Evolutionary conservation across 331 rosid species (phyloP).

Genomic region (Dryas integrifolia): DNA sequence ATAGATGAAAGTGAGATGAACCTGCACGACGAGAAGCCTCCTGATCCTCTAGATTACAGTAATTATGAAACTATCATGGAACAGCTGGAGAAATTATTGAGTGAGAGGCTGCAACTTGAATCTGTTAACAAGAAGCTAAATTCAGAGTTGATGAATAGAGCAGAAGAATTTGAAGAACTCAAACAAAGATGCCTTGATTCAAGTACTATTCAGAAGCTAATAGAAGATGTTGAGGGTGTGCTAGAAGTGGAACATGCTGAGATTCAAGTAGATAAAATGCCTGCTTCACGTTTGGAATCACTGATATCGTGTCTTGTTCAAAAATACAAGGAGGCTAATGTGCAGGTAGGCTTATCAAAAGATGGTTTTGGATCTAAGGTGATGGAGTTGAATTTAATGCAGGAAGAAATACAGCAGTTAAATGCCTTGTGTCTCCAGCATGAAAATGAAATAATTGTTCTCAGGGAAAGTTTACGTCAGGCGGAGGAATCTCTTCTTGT

Average conservation of each 20-base stretch:
- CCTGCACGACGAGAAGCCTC: conserved; percentile 37
- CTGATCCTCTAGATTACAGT: conserved; percentile 56
- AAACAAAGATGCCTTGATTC: conserved; percentile 55
- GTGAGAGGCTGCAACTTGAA: conserved; percentile 59
- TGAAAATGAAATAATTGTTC: conserved; percentile 63
- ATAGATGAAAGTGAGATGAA: conserved; percentile 45
- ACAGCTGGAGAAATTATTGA: conserved; percentile 46
- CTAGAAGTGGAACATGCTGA: conserved; percentile 47
- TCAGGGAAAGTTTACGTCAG: conserved; percentile 72
- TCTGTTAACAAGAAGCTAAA: conserved; percentile 50
- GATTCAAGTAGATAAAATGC: conserved; percentile 35
- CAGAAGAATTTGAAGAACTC: conserved; percentile 58
- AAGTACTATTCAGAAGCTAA: conserved; percentile 50
- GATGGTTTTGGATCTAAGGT: conserved; percentile 46
- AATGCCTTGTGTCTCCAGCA: conserved; percentile 51
- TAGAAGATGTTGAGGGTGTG: conserved; percentile 54
- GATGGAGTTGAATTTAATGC: conserved; percentile 56
- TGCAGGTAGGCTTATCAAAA: conserved; percentile 46
- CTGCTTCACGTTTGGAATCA: conserved; percentile 53
- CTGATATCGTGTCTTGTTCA: conserved; percentile 64
- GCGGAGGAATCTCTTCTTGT: conserved; percentile 59
- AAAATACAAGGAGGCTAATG: conserved; percentile 58
- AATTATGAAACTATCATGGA: conserved; percentile 51
- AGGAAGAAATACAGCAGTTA: conserved; percentile 48
- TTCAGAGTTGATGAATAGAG: conserved; percentile 55